phyloP scores from a whole-genome alignment of 2,329 filamentous ascomycete species.

The Cytospora mali region DNA sequence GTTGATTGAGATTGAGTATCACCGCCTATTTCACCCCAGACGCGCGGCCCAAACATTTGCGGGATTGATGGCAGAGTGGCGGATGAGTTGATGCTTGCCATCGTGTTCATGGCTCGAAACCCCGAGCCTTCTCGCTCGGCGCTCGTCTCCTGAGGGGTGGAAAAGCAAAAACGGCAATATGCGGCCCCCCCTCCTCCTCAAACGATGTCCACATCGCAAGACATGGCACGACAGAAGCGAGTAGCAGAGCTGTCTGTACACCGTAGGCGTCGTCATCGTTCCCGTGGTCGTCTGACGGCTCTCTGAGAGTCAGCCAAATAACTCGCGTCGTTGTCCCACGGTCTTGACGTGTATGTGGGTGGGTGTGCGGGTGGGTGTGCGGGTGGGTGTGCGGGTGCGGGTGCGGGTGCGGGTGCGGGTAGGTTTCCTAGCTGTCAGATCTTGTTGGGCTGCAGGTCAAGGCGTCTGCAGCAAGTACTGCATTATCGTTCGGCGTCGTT shows the following conservation, averaged over 20 bases:
- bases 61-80: neutral
- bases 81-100: neutral
- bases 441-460: slow-evolving; percentile 2
- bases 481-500: slow-evolving; percentile 1
- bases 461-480: slow-evolving; percentile 8
- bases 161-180: neutral
- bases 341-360: neutral
- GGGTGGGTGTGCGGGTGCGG: neutral
- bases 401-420: neutral
- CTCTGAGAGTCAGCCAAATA: neutral
- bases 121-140: neutral
- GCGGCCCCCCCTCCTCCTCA: neutral
- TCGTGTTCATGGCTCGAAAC: neutral
- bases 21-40: neutral
- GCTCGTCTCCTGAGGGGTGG: neutral
- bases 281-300: slow-evolving; percentile 7
- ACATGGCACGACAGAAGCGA: slow-evolving; percentile 18
- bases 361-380: too few relatives aligned
- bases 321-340: slow-evolving; percentile 11
- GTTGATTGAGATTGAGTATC: neutral
- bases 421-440: neutral
- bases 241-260: neutral
- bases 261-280: neutral
- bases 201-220: slow-evolving; percentile 11
- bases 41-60: neutral